These are phyloP conservation scores for Draba incana DNA, from an alignment of 345 rosid genomes.

Conservation along the genomic window DNA sequence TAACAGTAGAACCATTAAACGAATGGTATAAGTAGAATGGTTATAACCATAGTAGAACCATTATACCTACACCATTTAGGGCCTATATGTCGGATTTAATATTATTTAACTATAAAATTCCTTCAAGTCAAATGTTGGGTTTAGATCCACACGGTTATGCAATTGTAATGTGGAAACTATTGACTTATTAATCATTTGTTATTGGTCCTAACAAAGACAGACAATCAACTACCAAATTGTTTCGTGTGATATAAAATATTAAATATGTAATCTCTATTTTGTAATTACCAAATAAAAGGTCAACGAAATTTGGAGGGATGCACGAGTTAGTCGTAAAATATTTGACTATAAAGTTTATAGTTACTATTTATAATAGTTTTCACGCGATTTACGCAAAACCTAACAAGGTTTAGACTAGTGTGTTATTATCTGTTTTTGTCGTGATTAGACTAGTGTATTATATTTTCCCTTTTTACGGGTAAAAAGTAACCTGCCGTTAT, in stretches of 20 bases:
- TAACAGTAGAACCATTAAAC: too few relatives aligned
- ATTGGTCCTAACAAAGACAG: constrained; percentile 5
- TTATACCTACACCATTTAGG: too few relatives aligned
- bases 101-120: neutral
- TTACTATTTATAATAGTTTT: constrained; percentile 11
- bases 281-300: neutral
- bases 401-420: neutral
- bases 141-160: constrained; percentile 35
- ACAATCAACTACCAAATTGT: constrained; percentile 13
- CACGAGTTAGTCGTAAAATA: constrained; percentile 3
- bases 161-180: constrained; percentile 15
- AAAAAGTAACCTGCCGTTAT: constrained; percentile 6
- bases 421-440: neutral
- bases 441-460: constrained; percentile 1
- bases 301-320: constrained; percentile 21
- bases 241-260: neutral
- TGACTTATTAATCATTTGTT: constrained; percentile 31
- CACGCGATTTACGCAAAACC: constrained; percentile 12
- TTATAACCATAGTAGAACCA: too few relatives aligned
- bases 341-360: constrained; percentile 5
- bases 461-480: constrained; percentile 4
- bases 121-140: constrained; percentile 32
- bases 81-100: neutral
- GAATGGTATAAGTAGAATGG: too few relatives aligned
- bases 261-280: neutral